Conservation (phyloP, 352 stramenopile genomes). For the Globisporangium okanoganense region DNA sequence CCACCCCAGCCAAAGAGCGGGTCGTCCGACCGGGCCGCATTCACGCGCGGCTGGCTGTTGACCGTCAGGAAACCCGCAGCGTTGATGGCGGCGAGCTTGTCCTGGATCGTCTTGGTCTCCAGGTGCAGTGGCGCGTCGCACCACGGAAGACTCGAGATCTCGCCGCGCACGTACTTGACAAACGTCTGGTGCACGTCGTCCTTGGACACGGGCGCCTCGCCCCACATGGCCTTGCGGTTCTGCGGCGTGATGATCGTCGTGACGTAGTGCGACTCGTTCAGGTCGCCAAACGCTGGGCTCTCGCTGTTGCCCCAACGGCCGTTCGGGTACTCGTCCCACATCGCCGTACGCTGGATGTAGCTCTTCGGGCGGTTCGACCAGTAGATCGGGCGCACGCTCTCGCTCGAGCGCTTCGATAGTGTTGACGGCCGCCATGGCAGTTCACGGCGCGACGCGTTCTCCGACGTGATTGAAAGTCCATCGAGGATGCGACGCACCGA, state of each 20-base stretch:
- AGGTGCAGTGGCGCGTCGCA: conserved; percentile 94
- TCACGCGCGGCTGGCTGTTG: conserved; percentile 92
- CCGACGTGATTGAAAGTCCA: conserved; percentile 52
- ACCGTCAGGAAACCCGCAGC: conserved; percentile 93
- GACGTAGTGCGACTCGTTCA: conserved; percentile 96
- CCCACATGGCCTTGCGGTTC: conserved; percentile 93
- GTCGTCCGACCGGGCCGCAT: conserved; percentile 90
- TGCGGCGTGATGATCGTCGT: conserved; percentile 51
- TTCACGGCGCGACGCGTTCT: conserved; percentile 56
- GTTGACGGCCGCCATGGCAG: conserved; percentile 92
- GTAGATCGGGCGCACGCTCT: conserved; percentile 96
- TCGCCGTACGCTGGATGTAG: conserved; percentile 96
- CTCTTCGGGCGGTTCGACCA: conserved; percentile 98
- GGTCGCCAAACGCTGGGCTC: conserved; percentile 94
- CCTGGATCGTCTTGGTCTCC: conserved; percentile 90
- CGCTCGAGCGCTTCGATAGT: conserved; percentile 84
- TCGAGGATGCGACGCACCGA: conserved; percentile 89
- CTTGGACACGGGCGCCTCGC: conserved; percentile 79
- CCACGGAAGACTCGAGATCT: conserved; percentile 96
- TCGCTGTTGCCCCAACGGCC: conserved; percentile 95
- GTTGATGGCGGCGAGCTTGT: conserved; percentile 76
- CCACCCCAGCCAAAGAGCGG: conserved; percentile 96
- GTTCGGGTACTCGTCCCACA: conserved; percentile 98
- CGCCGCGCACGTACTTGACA: conserved; percentile 94
- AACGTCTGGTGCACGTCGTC: conserved; percentile 96